Evolutionary conservation across 1,139 yeast species (phyloP), one percentile per base, ranked within the genome.

Genomic region (Sugiyamaella japonica): DNA sequence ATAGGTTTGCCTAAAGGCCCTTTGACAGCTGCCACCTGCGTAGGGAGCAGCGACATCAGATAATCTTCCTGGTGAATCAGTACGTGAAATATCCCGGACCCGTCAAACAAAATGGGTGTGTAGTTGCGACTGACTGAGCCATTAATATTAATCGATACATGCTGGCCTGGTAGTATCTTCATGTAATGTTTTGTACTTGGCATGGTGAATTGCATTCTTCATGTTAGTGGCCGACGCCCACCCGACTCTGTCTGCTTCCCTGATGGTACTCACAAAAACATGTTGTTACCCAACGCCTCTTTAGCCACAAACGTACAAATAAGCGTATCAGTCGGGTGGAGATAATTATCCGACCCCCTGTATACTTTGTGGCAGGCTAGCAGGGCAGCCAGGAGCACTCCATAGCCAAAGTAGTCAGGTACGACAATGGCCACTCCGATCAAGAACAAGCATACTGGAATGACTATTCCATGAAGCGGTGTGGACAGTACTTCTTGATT

Each of bases 251-350:
- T 9, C 34, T 7, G 8, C 34, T 9, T 12, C n/a, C 38, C 15
- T 34, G 16, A 13, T n/a, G 6, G 20, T 20, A 38, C 52, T 71
- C 84, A 89, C 60, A 89, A 74, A 52, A 89, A 86, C 13, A 96
- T 80, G 71, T 89, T 89, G 70, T 86, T 93, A 43, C 88, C 80
- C 25, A 91, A 76, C 47, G 85, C 83, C 74, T 85, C 84, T 74
- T 88, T 89, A 68, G 84, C 83, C 62, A 86, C 81, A 67, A 91
- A 76, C 56, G 93, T 93, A 77, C 89, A 90, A 66, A 86, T 81
- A 66, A 81, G 84, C 71, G 83, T 88, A 56, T 79, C 78, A 59
- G 80, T 85, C 40, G 84, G 81, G 62, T 78, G 78, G 63, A 86
- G 78, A 12, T 82, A 82, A 46, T 82, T 79, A 54, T 75, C 51